Conservation (phyloP, 345 rosid species). For the Murraya paniculata region DNA sequence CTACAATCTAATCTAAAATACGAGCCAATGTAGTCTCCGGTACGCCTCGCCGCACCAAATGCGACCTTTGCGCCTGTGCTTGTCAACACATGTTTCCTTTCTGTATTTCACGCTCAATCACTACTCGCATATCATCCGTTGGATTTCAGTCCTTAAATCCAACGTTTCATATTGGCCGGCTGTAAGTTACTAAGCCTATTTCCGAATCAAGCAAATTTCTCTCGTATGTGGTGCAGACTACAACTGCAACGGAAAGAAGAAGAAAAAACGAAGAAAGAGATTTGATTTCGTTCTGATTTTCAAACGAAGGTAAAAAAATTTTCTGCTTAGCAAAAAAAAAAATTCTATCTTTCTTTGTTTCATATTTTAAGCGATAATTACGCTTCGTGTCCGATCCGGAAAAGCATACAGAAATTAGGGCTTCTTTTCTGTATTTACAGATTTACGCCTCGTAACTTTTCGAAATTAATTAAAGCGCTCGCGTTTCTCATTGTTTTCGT, state of each 20-base stretch:
- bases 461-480: neutral
- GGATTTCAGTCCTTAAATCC: too few relatives aligned
- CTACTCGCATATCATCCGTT: too few relatives aligned
- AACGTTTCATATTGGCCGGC: too few relatives aligned
- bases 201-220: neutral
- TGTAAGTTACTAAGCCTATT: too few relatives aligned
- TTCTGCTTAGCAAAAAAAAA: neutral
- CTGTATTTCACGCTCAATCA: too few relatives aligned
- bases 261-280: slow-evolving; percentile 1
- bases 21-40: too few relatives aligned
- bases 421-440: neutral
- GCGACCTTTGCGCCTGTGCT: too few relatives aligned
- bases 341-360: neutral
- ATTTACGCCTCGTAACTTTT: neutral
- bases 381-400: neutral
- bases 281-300: neutral
- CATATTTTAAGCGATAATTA: neutral
- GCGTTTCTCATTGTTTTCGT: neutral
- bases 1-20: too few relatives aligned
- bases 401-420: neutral
- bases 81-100: too few relatives aligned
- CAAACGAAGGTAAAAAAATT: neutral
- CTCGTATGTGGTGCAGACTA: too few relatives aligned
- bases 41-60: too few relatives aligned
- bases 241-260: neutral